Conservation (phyloP, 805 yeast species). For the Isabelozyma heimii region DNA sequence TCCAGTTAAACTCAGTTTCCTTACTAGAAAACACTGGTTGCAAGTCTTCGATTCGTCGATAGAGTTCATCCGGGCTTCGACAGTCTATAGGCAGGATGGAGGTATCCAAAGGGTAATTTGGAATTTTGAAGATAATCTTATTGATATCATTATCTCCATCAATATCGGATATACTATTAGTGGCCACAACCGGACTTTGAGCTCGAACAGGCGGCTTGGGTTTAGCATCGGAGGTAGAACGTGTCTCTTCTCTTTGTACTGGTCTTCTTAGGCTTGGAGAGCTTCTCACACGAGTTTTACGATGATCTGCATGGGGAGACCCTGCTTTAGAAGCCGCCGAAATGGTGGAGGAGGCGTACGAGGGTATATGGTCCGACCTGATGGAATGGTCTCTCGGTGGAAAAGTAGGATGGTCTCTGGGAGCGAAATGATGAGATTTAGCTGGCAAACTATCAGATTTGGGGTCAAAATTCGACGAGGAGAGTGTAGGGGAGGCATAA, state of each 20-base stretch:
- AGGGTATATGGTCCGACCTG: neutral
- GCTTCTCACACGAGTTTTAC: neutral
- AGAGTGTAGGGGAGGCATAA: neutral
- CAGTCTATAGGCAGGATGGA: conserved; percentile 28
- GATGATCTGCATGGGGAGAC: neutral
- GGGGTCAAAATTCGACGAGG: neutral
- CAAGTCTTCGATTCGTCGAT: conserved; percentile 13
- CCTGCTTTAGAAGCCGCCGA: neutral
- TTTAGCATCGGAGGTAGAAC: neutral
- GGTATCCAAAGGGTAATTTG: conserved; percentile 39
- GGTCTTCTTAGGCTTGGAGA: neutral
- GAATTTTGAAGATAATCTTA: conserved; percentile 15
- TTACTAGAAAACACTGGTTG: conserved; percentile 53
- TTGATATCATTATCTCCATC: conserved; percentile 6
- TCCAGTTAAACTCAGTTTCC: conserved; percentile 92
- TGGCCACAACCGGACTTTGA: neutral
- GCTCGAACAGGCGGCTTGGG: neutral
- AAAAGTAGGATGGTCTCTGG: no score
- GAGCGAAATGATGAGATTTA: no score
- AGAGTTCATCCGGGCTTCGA: conserved; percentile 17
- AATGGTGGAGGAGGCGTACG: neutral
- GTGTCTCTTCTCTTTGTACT: neutral
- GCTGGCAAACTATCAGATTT: no score
- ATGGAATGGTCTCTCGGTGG: no score
- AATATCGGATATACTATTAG: neutral